A percentile compares a stretch with the other conserved stretches of the same genome.
These are phyloP conservation scores for Eucalyptus marginata DNA, from an alignment of 345 rosid species.

Conservation along the genomic window DNA sequence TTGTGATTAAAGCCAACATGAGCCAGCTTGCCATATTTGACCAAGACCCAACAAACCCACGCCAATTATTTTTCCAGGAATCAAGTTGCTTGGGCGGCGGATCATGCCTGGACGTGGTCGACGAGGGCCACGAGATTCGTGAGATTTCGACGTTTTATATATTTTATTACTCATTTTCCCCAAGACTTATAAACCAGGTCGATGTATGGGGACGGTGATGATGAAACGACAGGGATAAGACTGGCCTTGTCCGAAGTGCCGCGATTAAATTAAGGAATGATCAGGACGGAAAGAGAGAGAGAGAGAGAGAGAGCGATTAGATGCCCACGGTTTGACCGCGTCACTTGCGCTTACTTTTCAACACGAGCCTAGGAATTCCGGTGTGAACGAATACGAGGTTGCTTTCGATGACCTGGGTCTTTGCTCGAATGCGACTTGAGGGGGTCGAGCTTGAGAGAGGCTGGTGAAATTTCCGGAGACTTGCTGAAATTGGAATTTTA, in stretches of 20 bases:
- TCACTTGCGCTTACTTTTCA: neutral
- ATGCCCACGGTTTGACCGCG: neutral
- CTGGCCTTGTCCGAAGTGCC: fast-evolving
- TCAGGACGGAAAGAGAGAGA: neutral
- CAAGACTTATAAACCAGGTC: neutral
- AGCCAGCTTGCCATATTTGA: neutral
- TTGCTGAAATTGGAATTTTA: neutral
- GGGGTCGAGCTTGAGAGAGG: too few species aligned
- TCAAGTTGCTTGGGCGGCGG: neutral
- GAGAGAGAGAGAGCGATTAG: neutral
- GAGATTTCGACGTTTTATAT: neutral
- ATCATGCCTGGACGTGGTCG: neutral
- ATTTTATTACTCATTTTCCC: neutral
- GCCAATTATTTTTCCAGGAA: neutral
- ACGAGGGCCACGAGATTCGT: neutral
- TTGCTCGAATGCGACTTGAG: neutral
- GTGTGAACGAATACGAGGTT: neutral
- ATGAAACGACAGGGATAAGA: neutral
- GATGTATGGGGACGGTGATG: neutral
- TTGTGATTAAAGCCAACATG: neutral
- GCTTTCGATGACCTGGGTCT: neutral
- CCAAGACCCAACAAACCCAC: neutral
- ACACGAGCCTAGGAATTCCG: neutral
- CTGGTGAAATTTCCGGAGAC: neutral
- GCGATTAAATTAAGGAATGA: neutral